Conservation (phyloP, 106 monocot genomes). For the Allium cepa region DNA sequence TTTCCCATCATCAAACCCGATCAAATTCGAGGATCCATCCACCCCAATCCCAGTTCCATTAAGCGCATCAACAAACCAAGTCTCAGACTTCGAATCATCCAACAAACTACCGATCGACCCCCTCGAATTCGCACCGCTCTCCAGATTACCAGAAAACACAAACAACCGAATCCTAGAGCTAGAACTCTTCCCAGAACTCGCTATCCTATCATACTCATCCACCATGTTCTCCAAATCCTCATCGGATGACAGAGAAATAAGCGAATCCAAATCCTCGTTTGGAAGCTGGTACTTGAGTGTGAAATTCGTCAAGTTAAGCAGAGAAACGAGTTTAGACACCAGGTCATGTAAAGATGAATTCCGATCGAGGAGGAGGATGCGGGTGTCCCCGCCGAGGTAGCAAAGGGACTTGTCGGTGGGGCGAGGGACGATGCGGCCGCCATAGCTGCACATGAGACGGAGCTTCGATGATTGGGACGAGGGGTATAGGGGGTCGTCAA, state of each 20-base stretch:
- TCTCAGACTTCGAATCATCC: constrained; percentile 84
- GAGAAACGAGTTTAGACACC: constrained; percentile 43
- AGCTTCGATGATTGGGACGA: constrained; percentile 38
- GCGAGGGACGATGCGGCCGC: constrained; percentile 90
- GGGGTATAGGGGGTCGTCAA: constrained; percentile 61
- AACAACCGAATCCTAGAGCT: constrained; percentile 64
- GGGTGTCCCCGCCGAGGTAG: constrained; percentile 93
- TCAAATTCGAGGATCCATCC: constrained; percentile 65
- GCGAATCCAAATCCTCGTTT: constrained; percentile 92
- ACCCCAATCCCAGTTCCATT: constrained; percentile 51
- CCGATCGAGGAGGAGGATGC: constrained; percentile 85
- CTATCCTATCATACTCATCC: constrained; percentile 86
- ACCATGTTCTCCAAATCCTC: constrained; percentile 99
- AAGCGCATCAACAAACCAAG: constrained; percentile 92
- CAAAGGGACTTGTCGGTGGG: constrained; percentile 88
- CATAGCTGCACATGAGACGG: constrained; percentile 95
- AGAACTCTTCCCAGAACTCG: constrained; percentile 11
- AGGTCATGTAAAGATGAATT: constrained; percentile 60
- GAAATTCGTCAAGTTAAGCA: constrained; percentile 53
- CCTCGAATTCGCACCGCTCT: constrained; percentile 21
- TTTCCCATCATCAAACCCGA: constrained; percentile 49
- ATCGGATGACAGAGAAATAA: constrained; percentile 86
- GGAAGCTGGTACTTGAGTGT: constrained; percentile 95
- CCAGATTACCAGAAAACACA: constrained; percentile 62
- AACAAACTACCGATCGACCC: constrained; percentile 66